Evolutionary conservation across 192 early-diverging fungal genomes (phyloP).

Genomic region (Lobosporangium transversale): DNA sequence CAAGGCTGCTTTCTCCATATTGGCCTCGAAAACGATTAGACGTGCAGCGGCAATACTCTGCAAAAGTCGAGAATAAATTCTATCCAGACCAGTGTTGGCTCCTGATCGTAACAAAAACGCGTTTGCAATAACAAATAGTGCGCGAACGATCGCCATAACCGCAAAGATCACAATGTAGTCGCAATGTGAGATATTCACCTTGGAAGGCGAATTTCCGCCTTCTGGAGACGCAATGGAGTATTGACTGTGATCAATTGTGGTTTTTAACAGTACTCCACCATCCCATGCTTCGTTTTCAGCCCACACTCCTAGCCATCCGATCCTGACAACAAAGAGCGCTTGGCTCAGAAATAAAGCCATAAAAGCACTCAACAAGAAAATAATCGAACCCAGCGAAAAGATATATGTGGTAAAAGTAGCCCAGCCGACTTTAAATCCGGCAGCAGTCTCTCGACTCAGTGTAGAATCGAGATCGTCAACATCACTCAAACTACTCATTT

Average conservation of each 20-base stretch:
- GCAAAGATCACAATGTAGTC: constrained; percentile 33
- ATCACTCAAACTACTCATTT: constrained; percentile 42
- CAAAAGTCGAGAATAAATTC: constrained; percentile 29
- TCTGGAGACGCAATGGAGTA: background rate
- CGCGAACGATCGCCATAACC: constrained; percentile 16
- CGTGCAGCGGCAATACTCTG: constrained; percentile 26
- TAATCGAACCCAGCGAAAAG: constrained; percentile 20
- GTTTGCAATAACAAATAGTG: constrained; percentile 40
- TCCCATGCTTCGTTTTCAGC: constrained; percentile 37
- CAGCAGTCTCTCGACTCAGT: constrained; percentile 46
- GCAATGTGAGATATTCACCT: background rate
- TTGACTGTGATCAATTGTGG: constrained; percentile 10
- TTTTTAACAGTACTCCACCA: constrained; percentile 19
- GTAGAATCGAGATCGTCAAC: constrained; percentile 52
- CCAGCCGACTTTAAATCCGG: constrained; percentile 45
- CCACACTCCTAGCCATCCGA: constrained; percentile 48
- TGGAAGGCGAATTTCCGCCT: background rate
- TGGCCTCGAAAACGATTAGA: constrained; percentile 38
- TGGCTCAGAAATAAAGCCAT: constrained; percentile 44
- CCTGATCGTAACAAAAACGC: constrained; percentile 37
- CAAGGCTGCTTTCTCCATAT: constrained; percentile 27
- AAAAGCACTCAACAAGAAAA: constrained; percentile 30
- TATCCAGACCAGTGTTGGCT: constrained; percentile 26
- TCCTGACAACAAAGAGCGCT: constrained; percentile 35
- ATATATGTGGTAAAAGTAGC: constrained; percentile 38